Evolutionary conservation across 192 early-diverging fungal genomes (phyloP), one percentile per base, ranked within the genome.

Genomic region (Entophlyctis luteolus): DNA sequence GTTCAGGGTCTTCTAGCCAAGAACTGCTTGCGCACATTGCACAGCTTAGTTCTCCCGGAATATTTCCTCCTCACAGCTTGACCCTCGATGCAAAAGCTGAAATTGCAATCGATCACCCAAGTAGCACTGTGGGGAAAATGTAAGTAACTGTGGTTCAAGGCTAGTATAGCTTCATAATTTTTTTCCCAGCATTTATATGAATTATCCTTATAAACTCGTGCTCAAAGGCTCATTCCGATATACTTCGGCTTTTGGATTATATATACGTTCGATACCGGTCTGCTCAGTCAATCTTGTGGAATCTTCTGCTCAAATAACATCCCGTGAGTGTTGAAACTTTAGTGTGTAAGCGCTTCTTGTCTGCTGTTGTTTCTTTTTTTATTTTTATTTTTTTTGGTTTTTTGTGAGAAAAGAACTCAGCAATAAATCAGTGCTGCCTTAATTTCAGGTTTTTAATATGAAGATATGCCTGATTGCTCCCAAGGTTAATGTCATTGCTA

Each of bases 51-150:
- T 5, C 6, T 16, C 58, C 58, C 16, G 58, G 25, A 20, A 32
- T 60, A 25, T 60, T 60, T 36, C 25, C 37, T 0, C 58, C 58
- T 2, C 35, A 46, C 22, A 12, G n/a, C 6, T 8, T 42, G 3
- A 60, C 58, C 10, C 39, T 60, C n/a, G 27, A 42, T 25, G 58
- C 58, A 10, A 42, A 18, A 20, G 58, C 37, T 10, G 12, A 16
- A 10, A n/a, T 60, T 25, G 58, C 38, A n/a, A 60, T 60, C 31
- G 58, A 60, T 45, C 37, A 60, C 32, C 58, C 58, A 10, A 60
- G 32, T n/a, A 60, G 58, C 16, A 60, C 58, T 14, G 58, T 60
- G 8, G 58, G 58, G n/a, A 60, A 60, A 25, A 60, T 60, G 55
- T 57, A 27, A 57, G 55, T 18, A 25, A 36, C 55, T 36, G 18